Conservation (phyloP, 176 grass and related monocot species). For the Oryza longistaminata region DNA sequence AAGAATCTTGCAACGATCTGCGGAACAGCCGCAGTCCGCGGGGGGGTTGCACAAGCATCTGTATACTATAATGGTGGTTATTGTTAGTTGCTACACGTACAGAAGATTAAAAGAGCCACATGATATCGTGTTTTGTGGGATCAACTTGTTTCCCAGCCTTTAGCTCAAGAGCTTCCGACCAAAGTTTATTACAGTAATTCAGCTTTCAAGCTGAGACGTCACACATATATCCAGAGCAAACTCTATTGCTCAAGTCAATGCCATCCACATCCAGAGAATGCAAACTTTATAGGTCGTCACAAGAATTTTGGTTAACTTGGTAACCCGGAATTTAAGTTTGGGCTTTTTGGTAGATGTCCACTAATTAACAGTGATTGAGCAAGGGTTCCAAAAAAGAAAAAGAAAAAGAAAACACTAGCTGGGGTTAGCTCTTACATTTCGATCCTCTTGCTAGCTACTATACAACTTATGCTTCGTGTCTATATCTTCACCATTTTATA, state of each 20-base stretch:
- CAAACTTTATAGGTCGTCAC: constrained; percentile 6
- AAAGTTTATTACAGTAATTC: too few species aligned
- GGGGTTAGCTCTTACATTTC: background rate
- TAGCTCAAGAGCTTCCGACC: too few species aligned
- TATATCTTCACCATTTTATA: too few species aligned
- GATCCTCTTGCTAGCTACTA: background rate
- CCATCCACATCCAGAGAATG: background rate
- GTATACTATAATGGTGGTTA: background rate
- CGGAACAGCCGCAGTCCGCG: background rate
- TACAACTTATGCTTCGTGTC: background rate
- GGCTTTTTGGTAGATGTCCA: background rate
- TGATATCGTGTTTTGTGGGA: background rate
- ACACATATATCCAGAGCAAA: background rate
- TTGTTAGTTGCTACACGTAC: background rate
- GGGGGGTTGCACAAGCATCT: background rate
- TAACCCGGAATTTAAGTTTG: background rate
- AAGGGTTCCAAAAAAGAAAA: background rate
- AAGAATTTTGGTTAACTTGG: background rate
- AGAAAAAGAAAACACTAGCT: background rate
- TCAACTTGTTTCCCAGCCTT: background rate
- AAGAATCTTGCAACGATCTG: constrained; percentile 30
- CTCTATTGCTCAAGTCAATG: constrained; percentile 11
- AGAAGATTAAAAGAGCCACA: background rate
- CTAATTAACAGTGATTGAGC: background rate
- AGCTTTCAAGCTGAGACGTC: too few species aligned